These are phyloP conservation scores for Graphilbum sp. DNA, from an alignment of 2,329 filamentous ascomycete genomes.

Conservation along the genomic window DNA sequence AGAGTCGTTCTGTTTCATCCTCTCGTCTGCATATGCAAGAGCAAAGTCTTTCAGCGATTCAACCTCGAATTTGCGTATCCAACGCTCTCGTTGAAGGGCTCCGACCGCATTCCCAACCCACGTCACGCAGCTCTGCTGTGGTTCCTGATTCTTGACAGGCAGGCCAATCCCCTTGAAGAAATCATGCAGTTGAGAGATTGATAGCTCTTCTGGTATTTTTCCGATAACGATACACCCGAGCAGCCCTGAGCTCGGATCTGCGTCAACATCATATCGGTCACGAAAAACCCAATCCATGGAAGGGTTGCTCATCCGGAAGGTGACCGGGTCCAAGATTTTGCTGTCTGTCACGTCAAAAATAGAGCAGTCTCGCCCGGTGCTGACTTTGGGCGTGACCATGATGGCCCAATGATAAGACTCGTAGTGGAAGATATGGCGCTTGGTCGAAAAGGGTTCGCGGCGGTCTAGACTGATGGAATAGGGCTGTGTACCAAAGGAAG, in stretches of 20 bases:
- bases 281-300: neutral
- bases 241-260: neutral
- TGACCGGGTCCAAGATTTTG: neutral
- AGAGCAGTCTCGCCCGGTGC: neutral
- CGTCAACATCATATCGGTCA: neutral
- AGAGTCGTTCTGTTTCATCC: neutral
- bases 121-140: neutral
- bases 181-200: neutral
- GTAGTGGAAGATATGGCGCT: neutral
- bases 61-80: neutral
- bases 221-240: neutral
- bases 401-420: neutral
- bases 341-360: neutral
- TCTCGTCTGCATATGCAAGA: neutral
- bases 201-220: neutral
- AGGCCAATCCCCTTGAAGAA: neutral
- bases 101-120: neutral
- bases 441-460: too few species aligned
- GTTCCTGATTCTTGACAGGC: neutral
- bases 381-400: neutral
- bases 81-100: neutral
- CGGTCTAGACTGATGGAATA: too few species aligned
- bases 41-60: neutral
- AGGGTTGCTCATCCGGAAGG: neutral
- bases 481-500: too few species aligned